A percentile compares a stretch with the other conserved stretches of the same genome.
phyloP scores from a whole-genome alignment of 257 asterid species.

The Lycium ferocissimum region DNA sequence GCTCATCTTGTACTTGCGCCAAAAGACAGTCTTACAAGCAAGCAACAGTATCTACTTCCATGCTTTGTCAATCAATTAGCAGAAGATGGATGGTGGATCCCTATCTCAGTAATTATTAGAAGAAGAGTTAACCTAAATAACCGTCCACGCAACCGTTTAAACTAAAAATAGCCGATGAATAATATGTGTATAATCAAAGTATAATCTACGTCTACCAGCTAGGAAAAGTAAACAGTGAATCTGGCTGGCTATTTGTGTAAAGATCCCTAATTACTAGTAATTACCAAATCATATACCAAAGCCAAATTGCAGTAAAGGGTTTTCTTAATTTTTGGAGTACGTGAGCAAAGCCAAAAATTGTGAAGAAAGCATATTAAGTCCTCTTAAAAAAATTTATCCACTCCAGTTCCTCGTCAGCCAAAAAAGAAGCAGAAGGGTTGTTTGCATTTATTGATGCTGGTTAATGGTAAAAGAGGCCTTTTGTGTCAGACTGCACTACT shows the following conservation, averaged over 20 bases:
- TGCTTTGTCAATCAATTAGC: neutral
- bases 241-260: too few species aligned
- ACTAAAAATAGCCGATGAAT: too few species aligned
- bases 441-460: constrained; percentile 10
- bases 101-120: neutral
- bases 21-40: neutral
- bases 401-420: constrained; percentile 1
- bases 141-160: too few species aligned
- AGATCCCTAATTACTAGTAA: neutral
- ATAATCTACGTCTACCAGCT: too few species aligned
- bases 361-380: neutral
- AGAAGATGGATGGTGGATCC: neutral
- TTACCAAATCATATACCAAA: neutral
- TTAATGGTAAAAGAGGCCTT: neutral
- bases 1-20: neutral
- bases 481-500: neutral
- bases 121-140: neutral
- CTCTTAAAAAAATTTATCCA: neutral
- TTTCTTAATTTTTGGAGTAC: neutral
- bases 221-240: too few species aligned
- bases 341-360: neutral
- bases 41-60: neutral
- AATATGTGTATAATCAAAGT: too few species aligned
- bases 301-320: neutral
- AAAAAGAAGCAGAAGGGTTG: constrained; percentile 5